These are phyloP conservation scores for Coffea canephora DNA, from an alignment of 257 asterid genomes.

Conservation along the genomic window DNA sequence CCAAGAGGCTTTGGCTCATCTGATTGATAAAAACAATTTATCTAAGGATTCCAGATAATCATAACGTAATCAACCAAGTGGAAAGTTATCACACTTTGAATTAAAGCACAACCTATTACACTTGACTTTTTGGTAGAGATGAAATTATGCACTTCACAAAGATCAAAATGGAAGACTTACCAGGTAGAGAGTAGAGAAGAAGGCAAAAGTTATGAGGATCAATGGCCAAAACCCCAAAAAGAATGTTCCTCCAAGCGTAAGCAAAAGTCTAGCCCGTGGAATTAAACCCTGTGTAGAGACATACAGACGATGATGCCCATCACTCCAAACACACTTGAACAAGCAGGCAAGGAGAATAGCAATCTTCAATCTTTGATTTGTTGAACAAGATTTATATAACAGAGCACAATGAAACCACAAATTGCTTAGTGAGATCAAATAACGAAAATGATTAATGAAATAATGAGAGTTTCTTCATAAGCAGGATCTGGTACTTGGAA, in stretches of 20 bases:
- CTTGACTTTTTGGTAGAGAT: background rate
- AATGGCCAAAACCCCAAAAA: slow-evolving; percentile 84
- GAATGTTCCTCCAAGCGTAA: slow-evolving; percentile 90
- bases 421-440: background rate
- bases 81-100: background rate
- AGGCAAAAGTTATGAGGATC: slow-evolving; percentile 65
- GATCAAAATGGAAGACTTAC: slow-evolving; percentile 37
- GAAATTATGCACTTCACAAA: slow-evolving; percentile 1
- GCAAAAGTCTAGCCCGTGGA: slow-evolving; percentile 82
- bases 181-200: slow-evolving; percentile 65
- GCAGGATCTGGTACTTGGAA: background rate
- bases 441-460: too few relatives aligned
- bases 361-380: too few relatives aligned
- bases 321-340: slow-evolving; percentile 12
- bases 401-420: background rate
- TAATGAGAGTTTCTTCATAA: too few relatives aligned
- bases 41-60: background rate
- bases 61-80: background rate
- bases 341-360: background rate
- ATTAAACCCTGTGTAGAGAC: slow-evolving; percentile 63
- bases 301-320: background rate
- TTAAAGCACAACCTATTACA: too few relatives aligned
- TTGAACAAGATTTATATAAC: background rate
- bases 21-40: background rate
- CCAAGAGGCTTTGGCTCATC: background rate